These are phyloP conservation scores for Tolypocladium tropicale DNA, from an alignment of 2,329 filamentous ascomycete genomes.

Conservation along the genomic window DNA sequence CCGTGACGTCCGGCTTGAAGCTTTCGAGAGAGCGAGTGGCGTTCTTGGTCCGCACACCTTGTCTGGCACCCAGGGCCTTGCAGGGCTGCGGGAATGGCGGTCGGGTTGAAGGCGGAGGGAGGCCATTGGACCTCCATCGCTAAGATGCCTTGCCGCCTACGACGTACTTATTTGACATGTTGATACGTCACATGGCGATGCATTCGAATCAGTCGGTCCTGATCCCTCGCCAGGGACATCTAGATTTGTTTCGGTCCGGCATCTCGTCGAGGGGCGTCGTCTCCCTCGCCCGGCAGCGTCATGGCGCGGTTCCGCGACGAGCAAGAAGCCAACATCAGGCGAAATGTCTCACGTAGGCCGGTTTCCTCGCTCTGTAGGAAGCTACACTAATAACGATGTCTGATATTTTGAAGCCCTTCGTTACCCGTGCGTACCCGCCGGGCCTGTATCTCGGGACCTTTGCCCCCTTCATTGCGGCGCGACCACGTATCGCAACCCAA, in stretches of 20 bases:
- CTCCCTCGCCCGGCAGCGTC: neutral
- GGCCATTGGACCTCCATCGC: neutral
- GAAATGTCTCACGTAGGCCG: neutral
- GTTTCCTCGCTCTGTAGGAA: neutral
- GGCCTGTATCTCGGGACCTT: neutral
- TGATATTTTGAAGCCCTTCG: neutral
- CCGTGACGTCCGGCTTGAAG: neutral
- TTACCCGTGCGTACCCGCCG: neutral
- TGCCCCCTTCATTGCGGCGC: neutral
- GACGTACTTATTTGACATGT: neutral
- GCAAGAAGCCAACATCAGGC: neutral
- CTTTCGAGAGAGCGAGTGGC: neutral
- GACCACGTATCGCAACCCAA: neutral
- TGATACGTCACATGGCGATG: neutral
- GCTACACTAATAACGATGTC: neutral
- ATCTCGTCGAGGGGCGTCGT: neutral
- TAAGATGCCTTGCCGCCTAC: neutral
- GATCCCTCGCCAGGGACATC: neutral
- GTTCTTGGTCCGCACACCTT: neutral
- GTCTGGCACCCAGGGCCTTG: neutral
- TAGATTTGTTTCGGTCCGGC: neutral
- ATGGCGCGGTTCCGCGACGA: neutral
- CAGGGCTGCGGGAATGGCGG: neutral
- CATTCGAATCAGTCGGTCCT: neutral
- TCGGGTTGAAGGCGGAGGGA: neutral